Conservation (phyloP, 169 alveolate species). For the Plasmodium yoelii region DNA sequence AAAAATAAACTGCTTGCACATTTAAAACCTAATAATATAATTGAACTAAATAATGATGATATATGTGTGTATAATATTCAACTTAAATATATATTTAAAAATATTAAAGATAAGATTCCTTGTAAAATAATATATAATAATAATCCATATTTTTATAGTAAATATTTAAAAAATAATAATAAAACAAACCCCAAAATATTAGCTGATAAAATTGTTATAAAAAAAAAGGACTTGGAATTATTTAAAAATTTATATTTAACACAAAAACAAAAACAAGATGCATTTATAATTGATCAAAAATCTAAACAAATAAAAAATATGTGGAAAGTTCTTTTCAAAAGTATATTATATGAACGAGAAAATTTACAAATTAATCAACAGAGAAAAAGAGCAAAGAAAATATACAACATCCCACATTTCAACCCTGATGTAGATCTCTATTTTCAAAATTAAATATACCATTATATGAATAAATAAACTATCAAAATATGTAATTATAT, state of each 20-base stretch:
- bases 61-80: conserved; percentile 47
- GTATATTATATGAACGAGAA: conserved; percentile 49
- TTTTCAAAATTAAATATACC: conserved; percentile 11
- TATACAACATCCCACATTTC: conserved; percentile 45
- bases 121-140: conserved; percentile 51
- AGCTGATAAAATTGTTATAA: conserved; percentile 50
- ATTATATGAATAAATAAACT: neutral
- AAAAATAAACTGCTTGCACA: conserved; percentile 57
- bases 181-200: neutral
- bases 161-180: conserved; percentile 39
- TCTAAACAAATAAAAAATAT: conserved; percentile 66
- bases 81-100: conserved; percentile 28
- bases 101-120: conserved; percentile 34
- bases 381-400: conserved; percentile 7
- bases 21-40: conserved; percentile 36
- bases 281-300: conserved; percentile 40
- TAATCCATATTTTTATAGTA: conserved; percentile 40
- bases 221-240: conserved; percentile 19
- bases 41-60: conserved; percentile 45
- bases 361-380: conserved; percentile 15
- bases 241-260: conserved; percentile 55
- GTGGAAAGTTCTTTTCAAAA: conserved; percentile 67
- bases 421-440: conserved; percentile 33
- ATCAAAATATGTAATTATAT: neutral
- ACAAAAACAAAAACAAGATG: conserved; percentile 51